Evolutionary conservation across 2,329 filamentous ascomycete genomes (phyloP), one percentile per base, ranked within the genome.

Genomic region (Fusarium phyllophilum): DNA sequence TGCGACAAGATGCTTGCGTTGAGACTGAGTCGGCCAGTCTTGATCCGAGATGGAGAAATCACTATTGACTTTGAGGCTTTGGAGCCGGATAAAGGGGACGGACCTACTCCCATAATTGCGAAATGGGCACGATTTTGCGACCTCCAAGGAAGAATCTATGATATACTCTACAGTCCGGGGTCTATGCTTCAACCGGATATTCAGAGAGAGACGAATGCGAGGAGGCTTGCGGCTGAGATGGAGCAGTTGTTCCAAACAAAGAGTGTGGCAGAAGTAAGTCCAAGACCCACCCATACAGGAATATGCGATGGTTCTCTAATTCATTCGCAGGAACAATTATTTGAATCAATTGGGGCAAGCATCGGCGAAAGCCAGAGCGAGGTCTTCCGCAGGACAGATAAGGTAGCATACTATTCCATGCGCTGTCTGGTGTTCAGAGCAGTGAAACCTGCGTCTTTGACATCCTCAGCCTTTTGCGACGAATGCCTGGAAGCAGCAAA

Each of bases 1-100:
- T 26, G 65, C 3, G 64, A 67, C 17, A 67, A 67, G 10, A 51
- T 67, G 62, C 64, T 67, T 8, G 22, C 64, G 11, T n/a, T 67
- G n/a, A 29, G 64, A 3, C 52, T 67, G 0, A 67, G 51, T 4
- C 38, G 64, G 12, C 62, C 64, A 2, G 56, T 45, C 6, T 34
- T 67, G 6, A 67, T 67, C 3, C 44, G 64, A 1, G 64, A 58
- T 12, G 62, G 62, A 0, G 62, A 67, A 24, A 60, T 67, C 8
- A 67, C 49, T 1, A 8, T 67, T 0, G 14, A 60, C 6, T 67
- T 67, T 5, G 64, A 67, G 14, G 33, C 26, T 4, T 24, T 67
- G 1, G 64, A 67, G 24, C 10, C n/a, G 0, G 24, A 38, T 34
- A 45, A n/a, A 1, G 38, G 39, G 4, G 64, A 67, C 2, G 51